Evolutionary conservation across 116 monocot species (phyloP).

Genomic region (Cymodocea nodosa): DNA sequence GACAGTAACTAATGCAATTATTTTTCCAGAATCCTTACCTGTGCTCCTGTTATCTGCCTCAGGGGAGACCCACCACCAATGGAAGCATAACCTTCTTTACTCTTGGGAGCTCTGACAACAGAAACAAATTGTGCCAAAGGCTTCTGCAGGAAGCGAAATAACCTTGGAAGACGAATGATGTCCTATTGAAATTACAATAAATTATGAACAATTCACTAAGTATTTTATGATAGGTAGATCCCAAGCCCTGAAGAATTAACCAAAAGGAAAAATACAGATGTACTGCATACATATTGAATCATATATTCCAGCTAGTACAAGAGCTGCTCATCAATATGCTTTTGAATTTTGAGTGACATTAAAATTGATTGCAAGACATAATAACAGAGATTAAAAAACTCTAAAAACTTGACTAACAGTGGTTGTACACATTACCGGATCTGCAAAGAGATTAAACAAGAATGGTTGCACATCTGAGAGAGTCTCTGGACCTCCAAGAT

Average conservation of each 20-base stretch:
- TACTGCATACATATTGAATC: no score
- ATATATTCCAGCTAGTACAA: no score
- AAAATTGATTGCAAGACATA: background rate
- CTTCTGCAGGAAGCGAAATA: conserved; percentile 86
- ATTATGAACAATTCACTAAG: background rate
- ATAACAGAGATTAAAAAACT: background rate
- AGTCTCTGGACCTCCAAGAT: conserved; percentile 97
- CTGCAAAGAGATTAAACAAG: conserved; percentile 93
- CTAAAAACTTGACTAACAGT: background rate
- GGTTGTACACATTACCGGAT: conserved; percentile 49
- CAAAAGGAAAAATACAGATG: no score
- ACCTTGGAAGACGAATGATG: conserved; percentile 86
- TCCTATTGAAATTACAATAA: conserved; percentile 28
- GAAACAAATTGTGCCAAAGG: conserved; percentile 92
- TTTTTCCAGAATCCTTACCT: conserved; percentile 19
- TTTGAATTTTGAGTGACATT: no score
- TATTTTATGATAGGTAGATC: background rate
- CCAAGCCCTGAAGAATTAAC: no score
- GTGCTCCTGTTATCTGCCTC: conserved; percentile 83
- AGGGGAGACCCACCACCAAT: conserved; percentile 98
- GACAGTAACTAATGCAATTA: background rate
- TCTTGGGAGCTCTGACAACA: conserved; percentile 92
- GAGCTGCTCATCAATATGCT: no score
- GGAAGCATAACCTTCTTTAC: conserved; percentile 98
- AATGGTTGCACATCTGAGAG: conserved; percentile 99